Evolutionary conservation across 768 basidiomycete genomes (phyloP).

Genomic region (Rhodotorula paludigena): DNA sequence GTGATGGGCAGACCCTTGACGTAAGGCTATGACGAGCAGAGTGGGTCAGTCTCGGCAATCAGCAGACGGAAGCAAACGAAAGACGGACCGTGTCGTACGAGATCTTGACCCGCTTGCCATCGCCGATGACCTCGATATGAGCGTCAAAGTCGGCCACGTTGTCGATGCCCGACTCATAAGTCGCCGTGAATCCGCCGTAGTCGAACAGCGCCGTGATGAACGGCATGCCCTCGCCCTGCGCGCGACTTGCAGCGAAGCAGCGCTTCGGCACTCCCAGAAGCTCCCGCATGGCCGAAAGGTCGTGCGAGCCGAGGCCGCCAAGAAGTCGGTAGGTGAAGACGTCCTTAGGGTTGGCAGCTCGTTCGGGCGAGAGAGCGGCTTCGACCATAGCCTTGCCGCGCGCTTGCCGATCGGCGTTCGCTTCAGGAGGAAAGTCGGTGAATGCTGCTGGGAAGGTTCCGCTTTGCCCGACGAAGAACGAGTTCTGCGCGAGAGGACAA

Average conservation of each 20-base stretch:
- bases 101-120: constrained; percentile 42
- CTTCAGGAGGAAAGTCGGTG: constrained; percentile 36
- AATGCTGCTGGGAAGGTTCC: constrained; percentile 34
- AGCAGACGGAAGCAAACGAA: neutral
- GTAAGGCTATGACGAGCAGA: constrained; percentile 34
- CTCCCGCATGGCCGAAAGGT: constrained; percentile 45
- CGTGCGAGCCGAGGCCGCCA: constrained; percentile 43
- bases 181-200: constrained; percentile 41
- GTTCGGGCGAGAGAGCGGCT: constrained; percentile 35
- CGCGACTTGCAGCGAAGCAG: constrained; percentile 21
- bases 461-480: constrained; percentile 41
- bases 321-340: constrained; percentile 37
- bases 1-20: constrained; percentile 45
- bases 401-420: constrained; percentile 14
- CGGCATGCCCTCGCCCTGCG: neutral
- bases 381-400: constrained; percentile 21
- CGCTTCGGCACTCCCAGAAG: constrained; percentile 42
- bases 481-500: constrained; percentile 6
- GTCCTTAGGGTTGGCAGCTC: constrained; percentile 17
- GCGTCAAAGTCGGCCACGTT: constrained; percentile 45
- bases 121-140: constrained; percentile 45
- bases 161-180: constrained; percentile 44
- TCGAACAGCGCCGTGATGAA: constrained; percentile 36
- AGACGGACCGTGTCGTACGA: constrained; percentile 29
- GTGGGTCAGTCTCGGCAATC: neutral